A percentile compares a stretch with the other conserved stretches of the same genome.
These are phyloP conservation scores for Sphaerulina vaccinii DNA, from an alignment of 2,329 filamentous ascomycete genomes.

Conservation along the genomic window DNA sequence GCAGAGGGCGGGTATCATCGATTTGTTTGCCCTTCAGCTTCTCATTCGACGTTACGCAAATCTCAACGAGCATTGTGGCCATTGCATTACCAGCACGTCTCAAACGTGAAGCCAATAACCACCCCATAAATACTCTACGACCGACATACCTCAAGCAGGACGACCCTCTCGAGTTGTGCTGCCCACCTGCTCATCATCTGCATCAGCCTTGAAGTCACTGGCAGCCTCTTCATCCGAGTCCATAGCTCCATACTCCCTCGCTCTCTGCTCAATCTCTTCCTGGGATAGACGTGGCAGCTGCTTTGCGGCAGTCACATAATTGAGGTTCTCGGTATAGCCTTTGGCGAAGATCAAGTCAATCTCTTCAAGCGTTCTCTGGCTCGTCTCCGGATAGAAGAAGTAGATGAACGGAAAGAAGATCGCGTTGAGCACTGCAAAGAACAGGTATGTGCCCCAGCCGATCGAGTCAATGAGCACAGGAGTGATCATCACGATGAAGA, in stretches of 20 bases:
- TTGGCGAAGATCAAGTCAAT: constrained; percentile 31
- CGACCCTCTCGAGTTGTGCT: constrained; percentile 3
- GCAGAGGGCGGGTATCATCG: too few relatives aligned
- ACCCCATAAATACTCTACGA: too few relatives aligned
- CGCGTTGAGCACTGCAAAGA: constrained; percentile 42
- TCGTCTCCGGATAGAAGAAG: constrained; percentile 51
- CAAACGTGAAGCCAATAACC: too few relatives aligned
- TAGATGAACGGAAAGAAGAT: constrained; percentile 59
- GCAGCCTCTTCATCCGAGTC: constrained; percentile 15
- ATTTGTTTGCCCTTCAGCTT: too few relatives aligned
- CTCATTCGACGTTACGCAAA: too few relatives aligned
- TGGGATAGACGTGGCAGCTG: constrained; percentile 39
- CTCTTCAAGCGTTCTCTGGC: constrained; percentile 29
- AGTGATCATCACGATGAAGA: constrained; percentile 40
- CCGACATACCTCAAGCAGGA: neutral
- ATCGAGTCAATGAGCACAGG: constrained; percentile 49
- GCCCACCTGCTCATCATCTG: constrained; percentile 13
- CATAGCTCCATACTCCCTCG: constrained; percentile 28
- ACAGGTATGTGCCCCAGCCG: constrained; percentile 45
- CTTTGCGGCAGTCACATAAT: constrained; percentile 40
- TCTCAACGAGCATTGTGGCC: too few relatives aligned
- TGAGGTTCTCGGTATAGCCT: constrained; percentile 32
- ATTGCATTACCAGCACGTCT: too few relatives aligned
- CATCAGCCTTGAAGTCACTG: constrained; percentile 5
- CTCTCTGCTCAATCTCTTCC: constrained; percentile 36